Base-by-base conservation (phyloP, 192 early-diverging fungal species). In the Mortierella alpina region DNA sequence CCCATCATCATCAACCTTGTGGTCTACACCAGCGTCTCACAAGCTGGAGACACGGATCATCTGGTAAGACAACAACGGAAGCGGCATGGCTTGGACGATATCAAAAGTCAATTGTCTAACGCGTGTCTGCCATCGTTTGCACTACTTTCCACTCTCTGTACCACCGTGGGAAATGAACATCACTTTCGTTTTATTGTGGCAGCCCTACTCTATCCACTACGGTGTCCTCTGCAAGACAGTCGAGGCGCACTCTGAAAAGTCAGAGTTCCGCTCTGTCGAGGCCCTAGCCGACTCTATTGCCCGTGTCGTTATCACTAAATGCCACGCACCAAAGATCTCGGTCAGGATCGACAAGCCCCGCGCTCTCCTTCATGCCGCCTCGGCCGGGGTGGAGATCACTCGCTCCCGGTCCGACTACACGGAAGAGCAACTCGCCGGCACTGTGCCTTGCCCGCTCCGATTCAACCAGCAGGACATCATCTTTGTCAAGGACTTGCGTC, bases 331-430 rank as follows among this genome's bases (percentile, higher is more conserved):
- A 45, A 90, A 85, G 15, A 91, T 95, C 52, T 89, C 87, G 8
- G 89, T 97, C 50, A 82, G 86, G 14, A 86, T 95, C 10, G 93
- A 93, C 67, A 97, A 98, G 64, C 93, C 94, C 40, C 86, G 91
- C 15, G 98, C 95, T 23, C 87, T 98, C n/a, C 85, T 99, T 68
- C 96, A 97, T 73, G 96, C 96, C 13, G 87, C 90, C 59, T 92
- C 90, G 20, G 96, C 94, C 1, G 95, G 96, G 14, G 92, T 99
- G 20, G 91, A 96, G 84, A 91, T 99, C 17, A 94, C 91, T 23
- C 92, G 96, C 53, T 66, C 84, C 82, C 39, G 93, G 93, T 72
- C 86, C 20, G 73, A 67, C 41, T 66, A 70, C 20, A 75, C 66
- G 22, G 68, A 71, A 47, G 84, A 80, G 14, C 60, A 85, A 58